Base-by-base conservation (phyloP, 2,329 filamentous ascomycete genomes). In the Arthrinium puccinioides region DNA sequence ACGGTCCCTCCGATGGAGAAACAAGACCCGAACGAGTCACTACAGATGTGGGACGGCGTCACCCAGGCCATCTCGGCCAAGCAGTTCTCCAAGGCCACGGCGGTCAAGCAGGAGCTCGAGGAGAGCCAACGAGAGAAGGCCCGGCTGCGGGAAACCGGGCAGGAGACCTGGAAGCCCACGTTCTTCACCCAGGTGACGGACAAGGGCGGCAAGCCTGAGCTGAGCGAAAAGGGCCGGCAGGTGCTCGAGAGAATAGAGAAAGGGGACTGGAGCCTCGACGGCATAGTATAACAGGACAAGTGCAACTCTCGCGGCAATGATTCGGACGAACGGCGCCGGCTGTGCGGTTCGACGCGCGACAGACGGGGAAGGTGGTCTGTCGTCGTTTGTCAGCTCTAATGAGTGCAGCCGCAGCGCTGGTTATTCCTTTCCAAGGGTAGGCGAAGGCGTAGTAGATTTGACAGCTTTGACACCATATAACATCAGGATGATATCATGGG, bases 11-110 rank as follows among this genome's bases (percentile, higher is more conserved):
- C 90, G 0, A 62, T 74, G 14, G 80, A 88, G 29, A 61, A 79
- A 41, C 92, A 97, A 60, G 76, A 94, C 2, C 76, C 84, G 38
- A 92, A 98, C 59, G 92, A 98, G 63, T 94, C 86, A 2, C 76
- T 92, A 46, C 80, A 76, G 40, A 84, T 95, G 56, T 98, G 92
- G 92, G 74, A 79, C 23, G 77, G 76, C 18, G 90, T 98, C 30
- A 97, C 92, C 14, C 73, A 85, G 36, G 87, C 89, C 24, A 97
- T 98, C 53, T 61, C 76, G 16, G 67, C 79, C 43, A 94, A 89
- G 62, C 87, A 94, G 56, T 98, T 80, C 61, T 75, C 74, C 28
- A 79, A 84, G 46, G 92, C 92, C 7, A 98, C 92, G 16, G 78
- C 75, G 15, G 67, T 92, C 44, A 98, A 98, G 67, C 79, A 87